Evolutionary conservation across 2,329 filamentous ascomycete species (phyloP), one percentile per base, ranked within the genome.

Genomic region (Trichothecium roseum): DNA sequence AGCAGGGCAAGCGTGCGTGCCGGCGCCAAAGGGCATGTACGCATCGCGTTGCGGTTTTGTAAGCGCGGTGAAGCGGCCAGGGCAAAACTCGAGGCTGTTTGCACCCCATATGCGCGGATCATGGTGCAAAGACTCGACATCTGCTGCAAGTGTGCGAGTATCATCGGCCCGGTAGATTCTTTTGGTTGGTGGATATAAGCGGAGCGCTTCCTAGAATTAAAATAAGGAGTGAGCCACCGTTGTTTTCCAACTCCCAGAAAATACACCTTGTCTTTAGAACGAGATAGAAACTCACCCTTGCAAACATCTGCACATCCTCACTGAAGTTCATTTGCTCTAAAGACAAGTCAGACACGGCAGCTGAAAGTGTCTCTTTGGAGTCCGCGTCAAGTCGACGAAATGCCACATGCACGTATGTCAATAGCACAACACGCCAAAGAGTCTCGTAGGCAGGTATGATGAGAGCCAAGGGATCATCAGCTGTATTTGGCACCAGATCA

Each of bases 1-100:
- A 35, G 32, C 32, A 10, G 32, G 32, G 17, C 32, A 35, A 9
- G n/a, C 12, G 26, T 35, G 32, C 14, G 14, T 10, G 10, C 16
- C n/a, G 9, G 24, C 27, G 8, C 32, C 32, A 28, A 35, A 35
- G 16, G 32, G 32, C 32, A 35, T 26, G 24, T n/a, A 35, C 8
- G 32, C 32, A 17, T 35, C 32, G 5, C 17, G 15, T 13, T 35
- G 32, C 3, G 13, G 9, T 14, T 15, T 4, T 16, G 22, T 35
- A 2, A 26, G 14, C 14, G 13, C 6, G 10, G 8, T 15, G 18
- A 35, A 35, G 3, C 32, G 32, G 12, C 15, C 17, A 9, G 32
- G 32, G 7, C 20, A 20, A 13, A 35, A 35, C 8, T 18, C 20
- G 10, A 35, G 14, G 14, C 9, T n/a, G 18, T 35, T 22, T 17